Conservation (phyloP, 805 yeast genomes). For the Lipomyces sp. region DNA sequence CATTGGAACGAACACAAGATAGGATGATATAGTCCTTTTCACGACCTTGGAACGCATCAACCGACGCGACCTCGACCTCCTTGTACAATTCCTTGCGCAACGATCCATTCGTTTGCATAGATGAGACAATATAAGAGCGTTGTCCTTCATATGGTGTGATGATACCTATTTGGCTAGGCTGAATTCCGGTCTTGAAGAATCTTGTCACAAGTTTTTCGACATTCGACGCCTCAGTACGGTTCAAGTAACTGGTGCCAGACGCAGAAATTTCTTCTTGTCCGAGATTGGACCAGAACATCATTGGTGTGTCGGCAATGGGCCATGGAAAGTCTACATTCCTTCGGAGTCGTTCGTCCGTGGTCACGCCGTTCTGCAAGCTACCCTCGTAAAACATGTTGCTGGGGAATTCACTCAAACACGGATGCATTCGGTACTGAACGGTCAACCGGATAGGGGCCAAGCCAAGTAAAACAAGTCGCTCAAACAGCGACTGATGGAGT, state of each 20-base stretch:
- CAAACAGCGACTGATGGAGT: slow-evolving; percentile 82
- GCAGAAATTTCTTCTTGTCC: slow-evolving; percentile 88
- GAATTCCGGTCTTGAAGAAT: slow-evolving; percentile 75
- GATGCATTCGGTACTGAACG: slow-evolving; percentile 96
- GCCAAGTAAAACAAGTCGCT: slow-evolving; percentile 79
- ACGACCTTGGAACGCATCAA: slow-evolving; percentile 93
- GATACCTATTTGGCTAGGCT: slow-evolving; percentile 84
- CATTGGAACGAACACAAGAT: slow-evolving; percentile 83
- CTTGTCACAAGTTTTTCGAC: slow-evolving; percentile 77
- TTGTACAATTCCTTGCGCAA: slow-evolving; percentile 66
- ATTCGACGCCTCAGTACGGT: slow-evolving; percentile 87
- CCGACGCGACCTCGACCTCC: slow-evolving; percentile 86
- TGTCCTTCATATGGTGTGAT: slow-evolving; percentile 96
- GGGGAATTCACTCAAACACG: slow-evolving; percentile 82
- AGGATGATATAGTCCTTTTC: slow-evolving; percentile 81
- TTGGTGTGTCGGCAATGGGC: slow-evolving; percentile 84
- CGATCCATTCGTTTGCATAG: slow-evolving; percentile 74
- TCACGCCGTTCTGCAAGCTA: slow-evolving; percentile 86
- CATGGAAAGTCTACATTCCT: slow-evolving; percentile 75
- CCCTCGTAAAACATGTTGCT: slow-evolving; percentile 94
- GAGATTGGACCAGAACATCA: slow-evolving; percentile 93
- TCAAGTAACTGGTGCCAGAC: slow-evolving; percentile 79
- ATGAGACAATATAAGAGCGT: slow-evolving; percentile 76
- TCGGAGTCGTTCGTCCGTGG: slow-evolving; percentile 68
- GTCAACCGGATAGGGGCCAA: slow-evolving; percentile 84